A percentile compares a stretch with the other conserved stretches of the same genome.
These are phyloP conservation scores for Penicillium canariense DNA, from an alignment of 495 filamentous ascomycete species.

Conservation along the genomic window DNA sequence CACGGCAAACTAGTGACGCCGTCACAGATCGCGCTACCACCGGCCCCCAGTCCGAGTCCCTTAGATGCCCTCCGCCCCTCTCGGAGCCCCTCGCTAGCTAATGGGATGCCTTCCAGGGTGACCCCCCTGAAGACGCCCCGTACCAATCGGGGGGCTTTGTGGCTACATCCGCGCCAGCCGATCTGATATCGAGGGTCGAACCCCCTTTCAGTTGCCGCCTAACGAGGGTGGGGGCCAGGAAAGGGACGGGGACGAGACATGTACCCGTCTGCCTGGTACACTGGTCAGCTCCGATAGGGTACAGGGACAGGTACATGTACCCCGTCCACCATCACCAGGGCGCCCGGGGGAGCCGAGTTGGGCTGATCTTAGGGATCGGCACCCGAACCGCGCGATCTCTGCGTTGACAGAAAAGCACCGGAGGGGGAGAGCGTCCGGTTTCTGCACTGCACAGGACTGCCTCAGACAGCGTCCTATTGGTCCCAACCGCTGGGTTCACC, in stretches of 20 bases:
- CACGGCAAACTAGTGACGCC: background rate
- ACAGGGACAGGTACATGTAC: background rate
- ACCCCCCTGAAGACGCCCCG: slow-evolving; percentile 3
- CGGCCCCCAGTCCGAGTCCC: slow-evolving; percentile 4
- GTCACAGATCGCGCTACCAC: background rate
- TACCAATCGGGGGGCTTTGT: slow-evolving; percentile 26
- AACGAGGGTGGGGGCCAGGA: background rate
- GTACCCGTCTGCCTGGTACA: no score
- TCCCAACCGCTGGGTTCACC: background rate
- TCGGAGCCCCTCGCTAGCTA: background rate
- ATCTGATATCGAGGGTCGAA: slow-evolving; percentile 18
- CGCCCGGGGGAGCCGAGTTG: slow-evolving; percentile 12
- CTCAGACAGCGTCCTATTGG: slow-evolving; percentile 5
- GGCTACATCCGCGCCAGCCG: slow-evolving; percentile 26
- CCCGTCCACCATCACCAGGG: background rate
- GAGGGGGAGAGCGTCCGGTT: background rate
- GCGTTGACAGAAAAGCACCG: background rate
- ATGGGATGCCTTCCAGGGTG: slow-evolving; percentile 25
- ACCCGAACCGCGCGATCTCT: slow-evolving; percentile 14
- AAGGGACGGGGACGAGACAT: no score
- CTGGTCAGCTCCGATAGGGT: background rate
- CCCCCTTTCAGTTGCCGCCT: slow-evolving; percentile 1
- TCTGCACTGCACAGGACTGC: background rate
- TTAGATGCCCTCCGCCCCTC: no score
- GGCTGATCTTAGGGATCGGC: slow-evolving; percentile 16